Percentiles rank a stretch among this genome's conserved stretches.
phyloP scores from a whole-genome alignment of 2,329 filamentous ascomycete genomes.

The Tolypocladium endophyticum region DNA sequence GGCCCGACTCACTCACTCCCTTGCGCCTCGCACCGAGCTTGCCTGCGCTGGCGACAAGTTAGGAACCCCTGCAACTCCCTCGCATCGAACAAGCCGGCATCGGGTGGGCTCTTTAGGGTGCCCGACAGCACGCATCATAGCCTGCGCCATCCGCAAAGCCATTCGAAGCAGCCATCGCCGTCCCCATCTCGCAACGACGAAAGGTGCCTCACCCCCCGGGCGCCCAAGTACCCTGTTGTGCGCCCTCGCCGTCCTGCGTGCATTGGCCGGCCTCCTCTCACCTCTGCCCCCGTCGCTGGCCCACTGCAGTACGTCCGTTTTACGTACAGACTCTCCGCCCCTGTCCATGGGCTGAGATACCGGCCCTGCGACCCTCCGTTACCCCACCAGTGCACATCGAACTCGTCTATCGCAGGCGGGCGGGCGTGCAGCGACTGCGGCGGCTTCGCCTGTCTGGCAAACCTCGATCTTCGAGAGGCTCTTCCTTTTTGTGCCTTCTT shows the following conservation, averaged over 20 bases:
- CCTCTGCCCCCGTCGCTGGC: constrained; percentile 13
- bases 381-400: constrained; percentile 4
- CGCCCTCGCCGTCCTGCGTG: constrained; percentile 8
- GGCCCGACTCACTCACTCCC: background rate
- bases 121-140: background rate
- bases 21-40: background rate
- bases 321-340: constrained; percentile 20
- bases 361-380: background rate
- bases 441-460: constrained; percentile 14
- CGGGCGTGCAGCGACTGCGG: constrained; percentile 12
- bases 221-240: constrained; percentile 4
- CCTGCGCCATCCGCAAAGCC: background rate
- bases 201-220: background rate
- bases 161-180: background rate
- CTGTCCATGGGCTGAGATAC: constrained; percentile 6
- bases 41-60: background rate
- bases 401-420: constrained; percentile 7
- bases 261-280: constrained; percentile 15
- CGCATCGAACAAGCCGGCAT: background rate
- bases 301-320: constrained; percentile 22
- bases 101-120: background rate
- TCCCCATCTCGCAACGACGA: background rate
- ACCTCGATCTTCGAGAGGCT: constrained; percentile 3
- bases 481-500: background rate
- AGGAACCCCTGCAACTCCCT: background rate